Base-by-base conservation (phyloP, 768 basidiomycete species). In the Auriculariales sp. region DNA sequence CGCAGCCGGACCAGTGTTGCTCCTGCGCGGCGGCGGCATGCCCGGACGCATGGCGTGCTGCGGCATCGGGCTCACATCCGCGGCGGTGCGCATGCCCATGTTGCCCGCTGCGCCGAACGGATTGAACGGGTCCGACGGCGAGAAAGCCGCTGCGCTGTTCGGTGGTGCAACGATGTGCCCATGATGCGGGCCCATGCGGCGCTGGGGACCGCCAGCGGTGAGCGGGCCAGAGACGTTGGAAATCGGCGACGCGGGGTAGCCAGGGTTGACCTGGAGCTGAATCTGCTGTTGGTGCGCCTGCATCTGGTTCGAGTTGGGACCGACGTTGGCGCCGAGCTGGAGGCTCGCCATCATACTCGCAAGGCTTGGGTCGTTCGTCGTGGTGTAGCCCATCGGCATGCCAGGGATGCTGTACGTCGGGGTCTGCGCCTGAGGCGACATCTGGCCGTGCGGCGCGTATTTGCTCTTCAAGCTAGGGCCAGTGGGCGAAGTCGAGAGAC, bases 261-360 rank as follows among this genome's bases (percentile, higher is more conserved):
- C 59, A 4, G 83, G 76, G 53, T 89, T 84, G 49, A 81, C 75
- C 47, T 83, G 79, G 28, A 86, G 68, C 58, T 80, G 81, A 47
- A 81, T 73, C 24, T 80, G 85, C 9, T 49, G 45, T 10, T 78
- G 73, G 27, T 80, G 85, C 9, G 48, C 42, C 10, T 78, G 84
- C 29, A 83, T 79, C 60, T 88, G 83, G 15, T 83, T 79, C 19
- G 48, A 47, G 28, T 36, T 24, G 9, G 52, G 52, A 19, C 49
- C 31, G n/a, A 35, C 27, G 24, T 25, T 46, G 15, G 44, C 42
- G 29, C 49, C 49, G 9, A 89, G 87, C 64, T 89, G 88, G 55
- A 90, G 67, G 15, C 88, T 83, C 28, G 87, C 88, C 86, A 91
- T 90, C 85, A 91, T 90, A 11, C 86, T 88, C 46, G 87, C 87